A percentile compares a stretch with the other conserved stretches of the same genome.
phyloP scores from a whole-genome alignment of 176 grass and related monocot genomes.

The Musa beccarii region DNA sequence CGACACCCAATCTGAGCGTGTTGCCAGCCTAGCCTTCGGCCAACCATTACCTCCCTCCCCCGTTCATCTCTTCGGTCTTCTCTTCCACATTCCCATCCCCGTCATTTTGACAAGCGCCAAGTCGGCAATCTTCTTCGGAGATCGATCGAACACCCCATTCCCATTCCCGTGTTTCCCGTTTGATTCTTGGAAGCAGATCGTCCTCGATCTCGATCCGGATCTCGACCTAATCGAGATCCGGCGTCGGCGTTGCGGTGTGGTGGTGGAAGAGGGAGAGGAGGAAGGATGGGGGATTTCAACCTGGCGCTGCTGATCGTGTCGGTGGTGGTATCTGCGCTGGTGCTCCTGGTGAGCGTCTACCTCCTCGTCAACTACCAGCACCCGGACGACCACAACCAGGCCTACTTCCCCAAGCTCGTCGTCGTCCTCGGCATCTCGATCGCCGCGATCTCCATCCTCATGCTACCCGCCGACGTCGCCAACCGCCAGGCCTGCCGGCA shows the following conservation, averaged over 20 bases:
- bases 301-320: conserved; percentile 83
- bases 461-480: conserved; percentile 98
- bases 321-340: conserved; percentile 56
- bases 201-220: not conserved
- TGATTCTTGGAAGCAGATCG: not conserved
- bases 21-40: not conserved
- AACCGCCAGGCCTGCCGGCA: conserved; percentile 61
- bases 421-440: conserved; percentile 82
- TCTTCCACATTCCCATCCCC: not conserved
- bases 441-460: conserved; percentile 91
- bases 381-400: conserved; percentile 95
- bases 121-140: not conserved
- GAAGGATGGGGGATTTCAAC: conserved; percentile 87
- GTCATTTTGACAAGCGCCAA: no score
- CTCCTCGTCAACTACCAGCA: conserved; percentile 98
- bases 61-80: not conserved
- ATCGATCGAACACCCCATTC: not conserved
- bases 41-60: not conserved
- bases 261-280: not conserved
- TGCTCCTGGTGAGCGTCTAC: conserved; percentile 82
- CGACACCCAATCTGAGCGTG: not conserved
- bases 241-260: not conserved
- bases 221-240: not conserved
- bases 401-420: conserved; percentile 90
- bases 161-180: not conserved